Conservation (phyloP, 192 early-diverging fungal species). For the Coemansia sp. region DNA sequence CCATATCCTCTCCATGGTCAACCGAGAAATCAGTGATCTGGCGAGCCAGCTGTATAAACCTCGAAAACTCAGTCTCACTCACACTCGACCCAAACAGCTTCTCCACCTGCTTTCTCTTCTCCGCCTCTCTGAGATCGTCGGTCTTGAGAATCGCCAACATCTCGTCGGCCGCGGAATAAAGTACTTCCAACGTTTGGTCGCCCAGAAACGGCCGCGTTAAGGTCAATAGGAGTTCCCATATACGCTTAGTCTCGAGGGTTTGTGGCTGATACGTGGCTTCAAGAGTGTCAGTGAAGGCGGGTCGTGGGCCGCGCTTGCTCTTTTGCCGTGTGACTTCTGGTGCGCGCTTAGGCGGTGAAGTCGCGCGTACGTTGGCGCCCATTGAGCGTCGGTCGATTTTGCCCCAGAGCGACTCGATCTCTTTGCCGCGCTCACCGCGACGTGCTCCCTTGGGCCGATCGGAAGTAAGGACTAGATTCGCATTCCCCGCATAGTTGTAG, state of each 20-base stretch:
- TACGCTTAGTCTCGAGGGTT: slow-evolving; percentile 84
- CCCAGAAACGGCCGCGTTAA: slow-evolving; percentile 80
- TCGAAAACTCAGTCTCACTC: slow-evolving; percentile 80
- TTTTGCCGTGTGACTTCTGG: slow-evolving; percentile 56
- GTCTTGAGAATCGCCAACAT: slow-evolving; percentile 82
- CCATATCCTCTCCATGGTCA: slow-evolving; percentile 55
- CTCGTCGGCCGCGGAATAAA: slow-evolving; percentile 87
- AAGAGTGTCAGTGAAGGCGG: slow-evolving; percentile 71
- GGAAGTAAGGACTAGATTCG: slow-evolving; percentile 94
- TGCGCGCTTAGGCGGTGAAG: slow-evolving; percentile 60
- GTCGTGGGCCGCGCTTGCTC: slow-evolving; percentile 33
- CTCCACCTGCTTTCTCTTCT: slow-evolving; percentile 86
- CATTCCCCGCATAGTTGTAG: slow-evolving; percentile 86
- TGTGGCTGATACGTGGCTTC: slow-evolving; percentile 89
- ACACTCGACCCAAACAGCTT: slow-evolving; percentile 66
- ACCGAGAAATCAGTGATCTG: slow-evolving; percentile 88
- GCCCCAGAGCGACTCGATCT: slow-evolving; percentile 90
- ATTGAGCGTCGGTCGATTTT: slow-evolving; percentile 82
- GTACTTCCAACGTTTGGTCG: slow-evolving; percentile 89
- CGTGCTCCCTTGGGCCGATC: slow-evolving; percentile 80
- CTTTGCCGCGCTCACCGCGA: slow-evolving; percentile 93
- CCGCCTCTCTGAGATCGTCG: slow-evolving; percentile 82
- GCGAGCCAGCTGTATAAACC: slow-evolving; percentile 88
- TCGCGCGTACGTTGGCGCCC: slow-evolving; percentile 76
- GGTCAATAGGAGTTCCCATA: slow-evolving; percentile 88